Evolutionary conservation across 768 basidiomycete genomes (phyloP).

Genomic region (Hypholoma fasciculare): DNA sequence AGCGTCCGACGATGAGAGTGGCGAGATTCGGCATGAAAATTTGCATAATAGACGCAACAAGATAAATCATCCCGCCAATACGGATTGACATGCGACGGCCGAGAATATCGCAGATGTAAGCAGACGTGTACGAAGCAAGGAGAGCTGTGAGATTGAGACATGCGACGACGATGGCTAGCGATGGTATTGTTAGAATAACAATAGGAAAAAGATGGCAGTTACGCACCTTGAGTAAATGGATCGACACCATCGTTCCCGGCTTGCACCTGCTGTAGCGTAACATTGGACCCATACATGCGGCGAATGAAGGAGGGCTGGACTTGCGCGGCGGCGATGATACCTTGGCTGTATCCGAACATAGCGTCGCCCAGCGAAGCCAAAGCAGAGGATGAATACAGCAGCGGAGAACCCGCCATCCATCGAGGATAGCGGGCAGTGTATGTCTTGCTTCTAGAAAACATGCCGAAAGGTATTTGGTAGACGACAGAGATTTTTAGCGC

Average conservation of each 20-base stretch:
- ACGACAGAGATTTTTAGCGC: not conserved
- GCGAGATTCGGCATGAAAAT: constrained; percentile 47
- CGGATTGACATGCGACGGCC: constrained; percentile 52
- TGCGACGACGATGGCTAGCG: constrained; percentile 49
- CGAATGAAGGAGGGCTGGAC: constrained; percentile 53
- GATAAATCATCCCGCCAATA: constrained; percentile 48
- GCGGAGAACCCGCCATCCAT: constrained; percentile 50
- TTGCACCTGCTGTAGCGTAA: constrained; percentile 46
- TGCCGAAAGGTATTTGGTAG: not conserved
- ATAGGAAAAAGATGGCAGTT: not conserved
- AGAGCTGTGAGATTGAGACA: constrained; percentile 53
- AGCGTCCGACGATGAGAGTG: constrained; percentile 40
- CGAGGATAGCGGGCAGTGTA: constrained; percentile 50
- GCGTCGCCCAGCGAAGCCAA: constrained; percentile 57
- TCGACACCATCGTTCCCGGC: constrained; percentile 42
- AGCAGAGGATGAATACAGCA: constrained; percentile 51
- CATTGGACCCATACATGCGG: constrained; percentile 44
- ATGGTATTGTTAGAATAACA: not conserved
- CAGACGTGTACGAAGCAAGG: constrained; percentile 42
- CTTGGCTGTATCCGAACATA: constrained; percentile 57
- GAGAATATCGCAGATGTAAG: constrained; percentile 50
- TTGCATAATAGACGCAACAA: constrained; percentile 50
- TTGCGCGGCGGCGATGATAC: constrained; percentile 50
- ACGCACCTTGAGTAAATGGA: constrained; percentile 46
- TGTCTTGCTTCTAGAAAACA: constrained; percentile 16